Evolutionary conservation across 2,329 filamentous ascomycete genomes (phyloP).

Genomic region (Colletotrichum siamense): DNA sequence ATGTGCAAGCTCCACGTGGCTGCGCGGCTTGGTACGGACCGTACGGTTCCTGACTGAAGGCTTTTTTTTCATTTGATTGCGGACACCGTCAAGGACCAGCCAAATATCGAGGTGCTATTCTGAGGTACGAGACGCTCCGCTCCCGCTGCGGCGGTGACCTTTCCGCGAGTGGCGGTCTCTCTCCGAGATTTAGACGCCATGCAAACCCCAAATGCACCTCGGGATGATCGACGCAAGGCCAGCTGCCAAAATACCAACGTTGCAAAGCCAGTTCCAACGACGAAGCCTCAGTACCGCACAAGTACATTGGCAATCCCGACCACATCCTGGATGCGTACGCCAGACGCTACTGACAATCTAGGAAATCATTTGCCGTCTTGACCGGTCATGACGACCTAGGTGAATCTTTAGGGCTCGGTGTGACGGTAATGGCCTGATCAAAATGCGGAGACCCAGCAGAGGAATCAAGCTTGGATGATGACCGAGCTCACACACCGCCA

Average conservation of each 20-base stretch:
- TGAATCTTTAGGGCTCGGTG: background rate
- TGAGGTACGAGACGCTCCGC: background rate
- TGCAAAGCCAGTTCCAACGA: slow-evolving; percentile 1
- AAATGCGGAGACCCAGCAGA: background rate
- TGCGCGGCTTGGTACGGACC: background rate
- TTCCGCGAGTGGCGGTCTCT: background rate
- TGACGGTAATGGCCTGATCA: background rate
- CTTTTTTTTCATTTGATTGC: background rate
- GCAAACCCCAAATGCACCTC: background rate
- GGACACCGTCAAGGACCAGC: background rate
- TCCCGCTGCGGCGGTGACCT: background rate
- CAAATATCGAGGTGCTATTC: background rate
- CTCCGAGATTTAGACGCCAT: background rate
- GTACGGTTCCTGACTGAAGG: background rate
- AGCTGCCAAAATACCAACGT: background rate
- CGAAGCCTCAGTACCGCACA: background rate
- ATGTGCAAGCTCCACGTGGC: slow-evolving; percentile 1
- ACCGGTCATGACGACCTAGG: background rate
- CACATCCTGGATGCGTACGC: background rate
- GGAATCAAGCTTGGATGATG: background rate
- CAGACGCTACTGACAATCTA: background rate
- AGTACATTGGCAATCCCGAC: background rate
- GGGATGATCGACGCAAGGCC: slow-evolving; percentile 6
- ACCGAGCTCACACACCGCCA: background rate
- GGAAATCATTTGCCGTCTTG: background rate